Percentiles rank a stretch among this genome's conserved stretches.
Conservation (phyloP, 441 rosid genomes). For the Mallotus repandus region DNA sequence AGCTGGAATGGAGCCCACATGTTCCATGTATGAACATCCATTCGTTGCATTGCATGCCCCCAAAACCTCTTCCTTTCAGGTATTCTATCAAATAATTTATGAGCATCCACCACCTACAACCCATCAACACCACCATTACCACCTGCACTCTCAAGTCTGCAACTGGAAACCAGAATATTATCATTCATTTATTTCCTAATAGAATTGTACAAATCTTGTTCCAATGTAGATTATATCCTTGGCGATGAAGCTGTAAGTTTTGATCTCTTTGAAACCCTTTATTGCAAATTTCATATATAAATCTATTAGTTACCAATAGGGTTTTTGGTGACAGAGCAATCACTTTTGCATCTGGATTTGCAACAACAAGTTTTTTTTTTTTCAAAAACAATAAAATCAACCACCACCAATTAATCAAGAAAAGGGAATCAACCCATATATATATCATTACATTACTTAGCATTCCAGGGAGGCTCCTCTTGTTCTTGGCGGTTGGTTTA, state of each 20-base stretch:
- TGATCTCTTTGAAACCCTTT: conserved; percentile 97
- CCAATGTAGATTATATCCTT: conserved; percentile 94
- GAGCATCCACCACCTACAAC: no score
- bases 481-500: conserved; percentile 59
- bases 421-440: background rate
- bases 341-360: conserved; percentile 94
- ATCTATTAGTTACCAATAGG: conserved; percentile 81
- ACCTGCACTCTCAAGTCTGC: conserved; percentile 31
- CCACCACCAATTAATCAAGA: background rate
- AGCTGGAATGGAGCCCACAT: no score
- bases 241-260: conserved; percentile 83
- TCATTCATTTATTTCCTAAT: conserved; percentile 41
- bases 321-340: conserved; percentile 82
- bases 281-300: conserved; percentile 89
- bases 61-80: no score
- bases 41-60: no score
- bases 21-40: no score
- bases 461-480: conserved; percentile 95
- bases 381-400: background rate
- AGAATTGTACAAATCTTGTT: conserved; percentile 57
- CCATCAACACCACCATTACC: no score
- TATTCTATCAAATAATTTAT: no score
- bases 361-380: no score
- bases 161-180: conserved; percentile 28
- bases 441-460: conserved; percentile 49